These are phyloP conservation scores for Phaeotremella fagi DNA, from an alignment of 768 basidiomycete genomes.

Conservation along the genomic window DNA sequence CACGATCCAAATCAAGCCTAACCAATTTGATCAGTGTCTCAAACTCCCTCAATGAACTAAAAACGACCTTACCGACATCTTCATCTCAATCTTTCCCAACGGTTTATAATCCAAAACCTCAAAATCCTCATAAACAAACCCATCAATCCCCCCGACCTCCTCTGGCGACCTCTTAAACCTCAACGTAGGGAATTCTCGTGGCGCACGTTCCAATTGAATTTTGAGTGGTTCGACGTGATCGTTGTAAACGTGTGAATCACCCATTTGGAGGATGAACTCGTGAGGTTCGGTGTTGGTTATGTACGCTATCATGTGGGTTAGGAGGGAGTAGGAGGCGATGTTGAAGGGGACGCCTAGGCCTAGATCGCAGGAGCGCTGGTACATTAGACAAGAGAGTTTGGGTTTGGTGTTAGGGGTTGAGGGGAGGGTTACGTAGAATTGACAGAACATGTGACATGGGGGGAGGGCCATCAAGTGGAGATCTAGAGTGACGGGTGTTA, in stretches of 20 bases:
- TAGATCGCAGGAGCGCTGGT: constrained; percentile 93
- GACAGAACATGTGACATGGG: constrained; percentile 97
- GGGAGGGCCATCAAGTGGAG: constrained; percentile 93
- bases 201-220: constrained; percentile 71
- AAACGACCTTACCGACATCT: constrained; percentile 66
- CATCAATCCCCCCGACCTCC: constrained; percentile 63
- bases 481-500: constrained; percentile 54
- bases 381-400: constrained; percentile 89
- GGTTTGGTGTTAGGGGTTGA: constrained; percentile 53
- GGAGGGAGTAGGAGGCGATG: constrained; percentile 94
- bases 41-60: background rate
- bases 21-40: background rate
- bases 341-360: constrained; percentile 98
- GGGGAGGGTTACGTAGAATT: constrained; percentile 95
- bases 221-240: constrained; percentile 87
- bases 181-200: constrained; percentile 76
- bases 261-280: constrained; percentile 91
- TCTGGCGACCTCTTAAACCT: constrained; percentile 63
- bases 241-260: constrained; percentile 92
- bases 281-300: constrained; percentile 79
- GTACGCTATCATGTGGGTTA: constrained; percentile 96
- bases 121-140: constrained; percentile 73
- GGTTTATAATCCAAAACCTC: constrained; percentile 81
- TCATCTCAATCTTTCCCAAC: constrained; percentile 81
- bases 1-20: background rate